Evolutionary conservation across 2,329 filamentous ascomycete species (phyloP), one percentile per base, ranked within the genome.

Genomic region (Penicillium janthinellum): DNA sequence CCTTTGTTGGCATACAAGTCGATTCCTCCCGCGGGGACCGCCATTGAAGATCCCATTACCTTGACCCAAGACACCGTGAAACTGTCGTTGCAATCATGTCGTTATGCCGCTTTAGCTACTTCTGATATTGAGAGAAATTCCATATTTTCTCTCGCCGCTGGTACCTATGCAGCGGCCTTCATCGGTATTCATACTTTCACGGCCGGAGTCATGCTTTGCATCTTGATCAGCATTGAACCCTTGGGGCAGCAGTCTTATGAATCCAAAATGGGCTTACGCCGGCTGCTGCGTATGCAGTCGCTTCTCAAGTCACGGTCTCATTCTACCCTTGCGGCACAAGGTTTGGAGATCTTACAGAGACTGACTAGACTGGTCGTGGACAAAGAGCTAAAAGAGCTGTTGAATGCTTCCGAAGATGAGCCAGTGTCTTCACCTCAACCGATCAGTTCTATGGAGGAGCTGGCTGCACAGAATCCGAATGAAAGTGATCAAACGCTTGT

Each of bases 131-230:
- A 44, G 6, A 51, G 37, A 0, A 57, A 49, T 0, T 39, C 65
- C 0, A 51, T 71, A 4, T 56, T 68, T 5, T 37, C 54, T 0
- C 58, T 69, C 6, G 64, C 65, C 3, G 57, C 65, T 3, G 64
- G 64, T 28, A 71, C 68, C 1, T 69, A 71, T 20, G 68, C 70
- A 1, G 65, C 60, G 1, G 53, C 68, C 2, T 71, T 71, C 3
- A 61, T 71, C 17, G 58, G 65, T 2, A 69, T 71, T 12, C 67
- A 71, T 35, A 69, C 65, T 0, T 70, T 71, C 53, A 71, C 69
- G 0, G 69, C 70, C 0, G 69, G 65, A 0, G 58, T 71, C 0
- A 65, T 62, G 15, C 49, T 71, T 3, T 64, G 64, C 2, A 64
- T 71, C 1, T 20, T 71, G n/a, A 56, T 48, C 1, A 71, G 69